Evolutionary conservation across 23 red algal species (phyloP), one percentile per base, ranked within the genome.

Genomic region (Gracilariopsis chorda): DNA sequence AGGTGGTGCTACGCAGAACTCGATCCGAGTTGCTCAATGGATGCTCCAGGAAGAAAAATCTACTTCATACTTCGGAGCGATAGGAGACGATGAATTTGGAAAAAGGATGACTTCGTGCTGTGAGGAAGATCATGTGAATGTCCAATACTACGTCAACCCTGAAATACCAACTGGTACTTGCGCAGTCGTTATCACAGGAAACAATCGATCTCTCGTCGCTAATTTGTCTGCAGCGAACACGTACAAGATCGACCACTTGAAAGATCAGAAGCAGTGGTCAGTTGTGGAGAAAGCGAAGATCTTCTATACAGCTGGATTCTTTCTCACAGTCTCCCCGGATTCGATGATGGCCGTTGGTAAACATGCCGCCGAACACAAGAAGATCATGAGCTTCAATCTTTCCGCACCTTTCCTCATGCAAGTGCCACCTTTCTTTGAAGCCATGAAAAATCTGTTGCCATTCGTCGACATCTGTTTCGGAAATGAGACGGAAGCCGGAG

Each of bases 371-470:
- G 80, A 68, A 9, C 20, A 77, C 68, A 78, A 86, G 24, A 99
- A 99, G 87, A 91, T 71, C 33, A 90, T 99, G 73, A 86, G 93
- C 72, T 94, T 95, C 83, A 99, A 99, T 77, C 82, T 99, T 42
- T 99, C 97, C 0, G 97, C 97, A 36, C 97, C 97, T 19, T 99
- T 99, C 84, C 88, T 99, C 30, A 83, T 99, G 48, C 84, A 99
- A 59, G 97, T 99, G 10, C 97, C 97, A 4, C 86, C 92, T 21
- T 99, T 95, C 77, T 92, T 95, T 35, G 93, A 90, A n/a, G 61
- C 87, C 16, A 92, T 99, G 58, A 94, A 95, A 51, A 85, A 90
- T 9, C 57, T 92, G 55, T 47, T 95, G 44, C 97, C 97, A 37
- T 94, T 88, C 62, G 97, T 99, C 1, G 97, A 96, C 65, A 80